These are phyloP conservation scores for Pisolithus thermaeus DNA, from an alignment of 1,284 basidiomycete genomes.

Conservation along the genomic window DNA sequence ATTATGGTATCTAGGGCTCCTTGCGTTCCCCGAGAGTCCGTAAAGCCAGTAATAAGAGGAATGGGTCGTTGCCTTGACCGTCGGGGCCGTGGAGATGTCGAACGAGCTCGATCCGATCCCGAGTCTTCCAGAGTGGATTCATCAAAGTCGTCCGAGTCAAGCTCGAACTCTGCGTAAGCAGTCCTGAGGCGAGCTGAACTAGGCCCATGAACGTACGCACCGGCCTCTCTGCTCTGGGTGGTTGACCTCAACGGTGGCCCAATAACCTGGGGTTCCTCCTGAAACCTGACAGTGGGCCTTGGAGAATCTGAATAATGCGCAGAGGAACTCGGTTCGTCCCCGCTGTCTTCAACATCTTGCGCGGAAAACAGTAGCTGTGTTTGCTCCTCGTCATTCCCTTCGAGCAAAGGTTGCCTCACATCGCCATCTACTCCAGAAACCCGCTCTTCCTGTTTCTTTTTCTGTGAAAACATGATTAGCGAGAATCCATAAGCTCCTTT, in stretches of 20 bases:
- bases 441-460: slow-evolving; percentile 26
- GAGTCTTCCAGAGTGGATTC: slow-evolving; percentile 43
- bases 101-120: slow-evolving; percentile 26
- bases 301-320: slow-evolving; percentile 12
- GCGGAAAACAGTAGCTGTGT: slow-evolving; percentile 41
- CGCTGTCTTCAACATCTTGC: slow-evolving; percentile 41
- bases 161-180: slow-evolving; percentile 57
- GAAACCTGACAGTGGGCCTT: slow-evolving; percentile 47
- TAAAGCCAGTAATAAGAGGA: slow-evolving; percentile 71
- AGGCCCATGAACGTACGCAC: slow-evolving; percentile 40
- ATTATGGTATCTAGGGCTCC: slow-evolving; percentile 50
- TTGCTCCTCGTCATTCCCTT: slow-evolving; percentile 32
- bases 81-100: slow-evolving; percentile 26
- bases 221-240: slow-evolving; percentile 66
- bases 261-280: slow-evolving; percentile 62
- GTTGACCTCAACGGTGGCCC: slow-evolving; percentile 65
- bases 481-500: slow-evolving; percentile 16
- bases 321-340: slow-evolving; percentile 23
- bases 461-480: slow-evolving; percentile 36
- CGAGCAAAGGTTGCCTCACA: slow-evolving; percentile 50
- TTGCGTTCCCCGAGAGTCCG: slow-evolving; percentile 52
- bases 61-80: slow-evolving; percentile 47
- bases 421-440: slow-evolving; percentile 33
- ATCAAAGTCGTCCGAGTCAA: slow-evolving; percentile 72
- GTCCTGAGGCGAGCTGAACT: slow-evolving; percentile 8